Evolutionary conservation across 306 rosid genomes (phyloP).

Genomic region (Casuarina cunninghamiana): DNA sequence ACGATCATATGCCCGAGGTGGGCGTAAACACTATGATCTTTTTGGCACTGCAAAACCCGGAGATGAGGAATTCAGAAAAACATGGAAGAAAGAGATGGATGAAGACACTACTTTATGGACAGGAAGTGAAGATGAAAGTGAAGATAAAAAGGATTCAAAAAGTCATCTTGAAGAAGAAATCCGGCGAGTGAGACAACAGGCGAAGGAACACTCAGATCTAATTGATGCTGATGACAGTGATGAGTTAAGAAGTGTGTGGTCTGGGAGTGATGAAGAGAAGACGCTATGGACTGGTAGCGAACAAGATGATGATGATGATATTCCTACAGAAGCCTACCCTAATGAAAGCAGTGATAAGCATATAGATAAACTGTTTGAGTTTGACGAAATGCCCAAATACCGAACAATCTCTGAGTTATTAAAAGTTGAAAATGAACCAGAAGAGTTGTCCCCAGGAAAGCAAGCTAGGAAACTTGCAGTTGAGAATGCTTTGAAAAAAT

Average conservation of each 20-base stretch:
- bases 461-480: conserved; percentile 84
- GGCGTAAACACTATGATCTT: conserved; percentile 53
- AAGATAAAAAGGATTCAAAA: conserved; percentile 39
- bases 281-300: conserved; percentile 91
- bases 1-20: conserved; percentile 53
- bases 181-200: conserved; percentile 58
- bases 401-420: conserved; percentile 63
- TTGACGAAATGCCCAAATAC: conserved; percentile 79
- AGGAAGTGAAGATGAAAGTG: conserved; percentile 72
- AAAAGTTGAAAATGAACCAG: conserved; percentile 76
- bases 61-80: conserved; percentile 57
- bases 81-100: conserved; percentile 75
- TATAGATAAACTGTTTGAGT: conserved; percentile 75
- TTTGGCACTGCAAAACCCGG: conserved; percentile 65
- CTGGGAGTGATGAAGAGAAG: conserved; percentile 85
- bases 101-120: conserved; percentile 74
- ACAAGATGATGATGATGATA: conserved; percentile 68
- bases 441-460: conserved; percentile 84
- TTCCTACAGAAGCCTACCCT: conserved; percentile 81
- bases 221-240: conserved; percentile 83
- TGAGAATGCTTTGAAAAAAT: conserved; percentile 75
- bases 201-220: conserved; percentile 64
- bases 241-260: conserved; percentile 82
- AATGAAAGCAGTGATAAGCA: conserved; percentile 74
- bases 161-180: conserved; percentile 55